Evolutionary conservation across 176 grass and related monocot genomes (phyloP).

Genomic region (Musa itinerans): DNA sequence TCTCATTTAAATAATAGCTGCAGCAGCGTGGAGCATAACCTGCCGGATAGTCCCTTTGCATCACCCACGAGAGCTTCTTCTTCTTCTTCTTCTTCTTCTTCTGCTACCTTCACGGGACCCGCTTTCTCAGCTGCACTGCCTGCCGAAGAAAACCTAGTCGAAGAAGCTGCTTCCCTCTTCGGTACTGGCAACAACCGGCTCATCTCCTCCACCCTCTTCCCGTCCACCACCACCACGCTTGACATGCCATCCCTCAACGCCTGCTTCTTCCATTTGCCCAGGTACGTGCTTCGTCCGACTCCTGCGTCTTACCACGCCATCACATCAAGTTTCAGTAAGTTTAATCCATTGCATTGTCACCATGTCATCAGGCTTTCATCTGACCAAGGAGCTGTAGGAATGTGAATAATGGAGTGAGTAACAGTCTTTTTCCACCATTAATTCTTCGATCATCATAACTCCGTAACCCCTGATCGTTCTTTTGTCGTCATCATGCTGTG

Average conservation of each 20-base stretch:
- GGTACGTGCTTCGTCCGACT: conserved; percentile 48
- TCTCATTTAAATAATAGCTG: conserved; percentile 7
- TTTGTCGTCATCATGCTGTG: background rate
- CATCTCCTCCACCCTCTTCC: conserved; percentile 45
- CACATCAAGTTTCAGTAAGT: background rate
- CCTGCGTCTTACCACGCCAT: background rate
- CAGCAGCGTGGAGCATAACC: conserved; percentile 55
- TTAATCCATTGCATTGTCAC: background rate
- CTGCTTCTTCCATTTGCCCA: conserved; percentile 57
- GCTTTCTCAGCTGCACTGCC: conserved; percentile 6
- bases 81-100: background rate
- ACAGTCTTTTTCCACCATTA: background rate
- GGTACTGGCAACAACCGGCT: conserved; percentile 24
- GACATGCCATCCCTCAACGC: conserved; percentile 56
- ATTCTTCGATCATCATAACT: conserved; percentile 7
- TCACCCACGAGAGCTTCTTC: conserved; percentile 57
- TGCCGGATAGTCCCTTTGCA: conserved; percentile 75
- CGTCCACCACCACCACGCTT: conserved; percentile 33
- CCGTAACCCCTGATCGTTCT: background rate
- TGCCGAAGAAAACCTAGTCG: background rate
- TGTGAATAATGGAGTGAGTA: conserved; percentile 76
- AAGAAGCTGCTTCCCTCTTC: conserved; percentile 1
- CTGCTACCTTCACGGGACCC: background rate
- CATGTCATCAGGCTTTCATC: conserved; percentile 47
- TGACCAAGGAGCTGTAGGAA: conserved; percentile 62